Conservation (phyloP, 2,329 filamentous ascomycete species). For the Verticillium tricorpus region DNA sequence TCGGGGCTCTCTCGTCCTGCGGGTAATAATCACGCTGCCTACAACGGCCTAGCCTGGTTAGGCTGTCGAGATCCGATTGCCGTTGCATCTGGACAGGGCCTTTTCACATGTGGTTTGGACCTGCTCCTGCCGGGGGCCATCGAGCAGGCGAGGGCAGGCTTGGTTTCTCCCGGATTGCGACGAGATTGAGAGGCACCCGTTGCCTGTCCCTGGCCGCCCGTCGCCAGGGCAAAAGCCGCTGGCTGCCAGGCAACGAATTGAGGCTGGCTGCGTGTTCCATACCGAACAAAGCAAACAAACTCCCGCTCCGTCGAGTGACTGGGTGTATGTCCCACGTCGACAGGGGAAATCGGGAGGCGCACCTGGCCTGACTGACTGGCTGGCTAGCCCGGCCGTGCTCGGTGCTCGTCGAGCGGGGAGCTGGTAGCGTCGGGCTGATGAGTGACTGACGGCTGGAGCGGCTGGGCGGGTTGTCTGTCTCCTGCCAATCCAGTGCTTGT, state of each 20-base stretch:
- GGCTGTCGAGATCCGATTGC: background rate
- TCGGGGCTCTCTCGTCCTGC: background rate
- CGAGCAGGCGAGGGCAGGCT: background rate
- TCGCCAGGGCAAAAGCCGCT: background rate
- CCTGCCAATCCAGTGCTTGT: background rate
- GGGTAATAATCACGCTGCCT: background rate
- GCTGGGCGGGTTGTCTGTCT: background rate
- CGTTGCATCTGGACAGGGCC: background rate
- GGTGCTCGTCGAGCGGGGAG: too few species aligned
- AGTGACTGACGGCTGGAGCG: background rate
- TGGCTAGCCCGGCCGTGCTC: too few species aligned
- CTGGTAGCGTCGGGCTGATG: background rate
- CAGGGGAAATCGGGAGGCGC: background rate
- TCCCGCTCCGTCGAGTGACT: background rate
- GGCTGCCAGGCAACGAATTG: background rate
- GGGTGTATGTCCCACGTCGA: background rate
- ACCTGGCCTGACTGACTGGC: too few species aligned
- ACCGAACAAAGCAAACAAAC: background rate
- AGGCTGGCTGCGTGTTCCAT: background rate
- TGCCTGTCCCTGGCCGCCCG: background rate
- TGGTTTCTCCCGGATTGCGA: background rate
- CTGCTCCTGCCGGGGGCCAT: too few species aligned
- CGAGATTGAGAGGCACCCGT: background rate
- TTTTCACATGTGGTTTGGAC: background rate
- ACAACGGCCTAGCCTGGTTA: background rate